Evolutionary conservation across 2,329 filamentous ascomycete species (phyloP).

Genomic region (Arthrinium phaeospermum): DNA sequence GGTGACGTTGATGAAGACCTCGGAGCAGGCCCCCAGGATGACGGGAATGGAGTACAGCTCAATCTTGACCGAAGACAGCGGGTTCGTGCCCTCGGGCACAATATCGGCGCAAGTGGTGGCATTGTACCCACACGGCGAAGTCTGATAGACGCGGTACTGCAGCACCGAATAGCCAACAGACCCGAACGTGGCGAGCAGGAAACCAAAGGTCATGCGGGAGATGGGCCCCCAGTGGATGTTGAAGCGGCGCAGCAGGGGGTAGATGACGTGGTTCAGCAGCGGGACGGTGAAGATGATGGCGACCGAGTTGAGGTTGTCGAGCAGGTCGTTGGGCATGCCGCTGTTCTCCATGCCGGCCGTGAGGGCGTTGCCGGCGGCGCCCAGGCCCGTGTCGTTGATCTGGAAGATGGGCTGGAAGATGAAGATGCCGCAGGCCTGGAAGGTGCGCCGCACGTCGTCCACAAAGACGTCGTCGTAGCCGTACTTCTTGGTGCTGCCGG

Average conservation of each 20-base stretch:
- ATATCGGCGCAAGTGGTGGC: slow-evolving; percentile 39
- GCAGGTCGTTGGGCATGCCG: slow-evolving; percentile 63
- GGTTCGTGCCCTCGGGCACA: slow-evolving; percentile 39
- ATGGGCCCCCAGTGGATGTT: slow-evolving; percentile 64
- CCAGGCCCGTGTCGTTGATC: slow-evolving; percentile 53
- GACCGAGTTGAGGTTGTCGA: slow-evolving; percentile 64
- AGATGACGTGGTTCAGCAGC: slow-evolving; percentile 57
- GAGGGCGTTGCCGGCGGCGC: slow-evolving; percentile 51
- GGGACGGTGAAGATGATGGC: slow-evolving; percentile 63
- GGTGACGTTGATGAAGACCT: slow-evolving; percentile 66
- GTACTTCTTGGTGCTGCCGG: slow-evolving; percentile 44
- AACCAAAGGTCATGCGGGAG: slow-evolving; percentile 61
- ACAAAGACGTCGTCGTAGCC: slow-evolving; percentile 71
- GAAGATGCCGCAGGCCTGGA: slow-evolving; percentile 65
- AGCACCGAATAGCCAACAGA: slow-evolving; percentile 49
- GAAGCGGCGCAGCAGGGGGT: slow-evolving; percentile 58
- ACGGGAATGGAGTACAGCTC: slow-evolving; percentile 59
- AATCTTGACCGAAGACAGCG: slow-evolving; percentile 52
- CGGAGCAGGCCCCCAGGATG: slow-evolving; percentile 56
- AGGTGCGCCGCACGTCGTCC: slow-evolving; percentile 66
- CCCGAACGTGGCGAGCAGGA: slow-evolving; percentile 55
- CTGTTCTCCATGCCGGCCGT: slow-evolving; percentile 48
- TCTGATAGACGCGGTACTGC: slow-evolving; percentile 47
- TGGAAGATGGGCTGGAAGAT: slow-evolving; percentile 55
- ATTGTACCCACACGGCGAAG: slow-evolving; percentile 47